Conservation (phyloP, 139 green algal genomes). For the Chlorella sp. region DNA sequence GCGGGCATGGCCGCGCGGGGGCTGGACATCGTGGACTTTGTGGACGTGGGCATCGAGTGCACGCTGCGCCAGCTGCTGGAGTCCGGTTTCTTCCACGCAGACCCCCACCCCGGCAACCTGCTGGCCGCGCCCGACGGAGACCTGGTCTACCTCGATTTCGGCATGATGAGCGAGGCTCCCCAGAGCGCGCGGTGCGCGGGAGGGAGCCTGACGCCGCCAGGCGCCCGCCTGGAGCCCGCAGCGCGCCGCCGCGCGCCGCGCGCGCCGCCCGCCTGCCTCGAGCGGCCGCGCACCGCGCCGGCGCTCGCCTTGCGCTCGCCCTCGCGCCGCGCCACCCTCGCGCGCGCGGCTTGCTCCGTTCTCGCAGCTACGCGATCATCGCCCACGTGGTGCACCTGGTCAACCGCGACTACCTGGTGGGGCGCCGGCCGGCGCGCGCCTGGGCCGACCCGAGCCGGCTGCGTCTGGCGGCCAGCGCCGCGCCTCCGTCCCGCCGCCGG, state of each 20-base stretch:
- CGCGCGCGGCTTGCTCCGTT: too few relatives aligned
- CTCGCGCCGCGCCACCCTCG: too few relatives aligned
- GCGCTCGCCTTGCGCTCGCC: too few relatives aligned
- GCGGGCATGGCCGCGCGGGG: slow-evolving; percentile 65
- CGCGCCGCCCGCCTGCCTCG: too few relatives aligned
- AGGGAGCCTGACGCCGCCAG: too few relatives aligned
- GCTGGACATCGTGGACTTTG: slow-evolving; percentile 91
- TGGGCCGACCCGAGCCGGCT: too few relatives aligned
- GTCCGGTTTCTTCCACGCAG: slow-evolving; percentile 85
- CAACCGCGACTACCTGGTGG: slow-evolving; percentile 74
- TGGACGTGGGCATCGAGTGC: slow-evolving; percentile 95
- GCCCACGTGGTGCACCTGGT: slow-evolving; percentile 96
- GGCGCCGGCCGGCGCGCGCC: background rate
- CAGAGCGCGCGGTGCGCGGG: too few relatives aligned
- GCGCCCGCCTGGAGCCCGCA: too few relatives aligned
- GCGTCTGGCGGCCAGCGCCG: too few relatives aligned
- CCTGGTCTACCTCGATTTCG: slow-evolving; percentile 91
- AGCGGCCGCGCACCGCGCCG: too few relatives aligned
- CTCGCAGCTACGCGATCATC: slow-evolving; percentile 93
- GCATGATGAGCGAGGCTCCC: slow-evolving; percentile 95
- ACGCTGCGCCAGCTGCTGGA: slow-evolving; percentile 90
- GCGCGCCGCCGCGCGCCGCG: too few relatives aligned
- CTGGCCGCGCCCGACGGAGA: slow-evolving; percentile 83
- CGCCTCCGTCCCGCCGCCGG: too few relatives aligned
- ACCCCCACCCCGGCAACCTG: slow-evolving; percentile 88